phyloP scores from a whole-genome alignment of 2,329 filamentous ascomycete genomes.

The Paecilomyces variotii region DNA sequence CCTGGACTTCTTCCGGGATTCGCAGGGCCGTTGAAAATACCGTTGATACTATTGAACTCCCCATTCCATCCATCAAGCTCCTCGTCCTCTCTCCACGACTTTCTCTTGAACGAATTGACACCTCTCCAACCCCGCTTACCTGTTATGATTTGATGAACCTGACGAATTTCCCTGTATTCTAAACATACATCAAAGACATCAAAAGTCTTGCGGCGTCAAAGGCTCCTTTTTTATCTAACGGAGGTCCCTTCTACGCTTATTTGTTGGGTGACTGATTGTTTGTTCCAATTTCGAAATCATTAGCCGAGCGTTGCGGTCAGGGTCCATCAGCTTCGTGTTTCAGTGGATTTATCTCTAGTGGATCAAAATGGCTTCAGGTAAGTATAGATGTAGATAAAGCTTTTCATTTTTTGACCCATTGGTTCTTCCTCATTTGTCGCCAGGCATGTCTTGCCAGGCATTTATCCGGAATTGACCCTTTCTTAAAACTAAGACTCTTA shows the following conservation, averaged over 20 bases:
- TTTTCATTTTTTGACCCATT: not conserved
- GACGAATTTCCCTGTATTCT: constrained; percentile 29
- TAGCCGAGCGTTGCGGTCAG: not conserved
- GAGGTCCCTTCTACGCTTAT: not conserved
- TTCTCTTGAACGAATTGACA: not conserved
- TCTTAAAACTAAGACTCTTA: not conserved
- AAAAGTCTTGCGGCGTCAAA: constrained; percentile 5
- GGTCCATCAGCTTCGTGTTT: not conserved
- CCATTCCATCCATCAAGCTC: not conserved
- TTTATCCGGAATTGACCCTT: constrained; percentile 6
- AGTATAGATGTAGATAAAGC: not conserved
- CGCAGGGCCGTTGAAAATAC: not conserved
- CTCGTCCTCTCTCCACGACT: not conserved
- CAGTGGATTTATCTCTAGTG: constrained; percentile 1
- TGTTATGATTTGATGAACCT: constrained; percentile 34
- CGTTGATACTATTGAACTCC: not conserved
- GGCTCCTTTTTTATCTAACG: not conserved
- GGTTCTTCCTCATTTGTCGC: not conserved
- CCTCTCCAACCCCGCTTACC: constrained; percentile 2
- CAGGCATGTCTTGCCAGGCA: not conserved
- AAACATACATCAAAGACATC: constrained; percentile 5
- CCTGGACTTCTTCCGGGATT: not conserved
- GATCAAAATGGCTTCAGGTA: constrained; percentile 18
- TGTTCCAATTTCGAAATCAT: not conserved
- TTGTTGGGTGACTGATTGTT: not conserved